Evolutionary conservation across 495 filamentous ascomycete genomes (phyloP), one percentile per base, ranked within the genome.

Genomic region (Chlorociboria aeruginascens): DNA sequence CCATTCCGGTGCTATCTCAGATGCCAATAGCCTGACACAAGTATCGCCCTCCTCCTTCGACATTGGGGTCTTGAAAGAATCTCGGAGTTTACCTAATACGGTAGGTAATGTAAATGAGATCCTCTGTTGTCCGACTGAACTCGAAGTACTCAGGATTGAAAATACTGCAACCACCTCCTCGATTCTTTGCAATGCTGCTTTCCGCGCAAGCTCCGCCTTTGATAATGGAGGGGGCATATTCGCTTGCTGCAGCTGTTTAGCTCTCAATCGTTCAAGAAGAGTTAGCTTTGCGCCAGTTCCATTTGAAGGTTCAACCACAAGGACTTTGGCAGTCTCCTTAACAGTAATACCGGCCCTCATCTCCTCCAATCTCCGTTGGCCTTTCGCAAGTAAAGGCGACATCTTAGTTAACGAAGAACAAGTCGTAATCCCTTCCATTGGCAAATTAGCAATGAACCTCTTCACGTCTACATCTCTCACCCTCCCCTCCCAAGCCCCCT

Each of bases 1-100:
- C 78, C 81, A 85, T 48, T 75, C 71, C 0, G 82, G 78, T 37
- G 73, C 70, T 20, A 85, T 69, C 64, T 84, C 80, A 0, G 30
- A 41, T 12, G 72, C 75, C 51, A 85, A 55, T 48, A 84, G 42
- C 42, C 66, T 63, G n/a, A 85, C 65, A 52, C 72, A 78, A 13
- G 45, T 54, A 32, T 64, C 62, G 3, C 66, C 78, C 52, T 85
- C 82, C 43, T 76, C 77, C 45, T 63, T 69, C 36, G 72, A 74
- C 37, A 84, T 70, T 4, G 79, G 77, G 47, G 69, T 77, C 32
- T 77, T 65, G 47, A 82, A 61, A 43, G 77, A 81, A 52, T 79
- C 76, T 57, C 72, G 69, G 38, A 85, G 56, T 54, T 77, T 71
- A 48, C 71, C 68, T 11, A 78, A 51, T 43, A 83, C 54, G n/a